phyloP scores from a whole-genome alignment of 768 basidiomycete species.

The Serendipita sp. region DNA sequence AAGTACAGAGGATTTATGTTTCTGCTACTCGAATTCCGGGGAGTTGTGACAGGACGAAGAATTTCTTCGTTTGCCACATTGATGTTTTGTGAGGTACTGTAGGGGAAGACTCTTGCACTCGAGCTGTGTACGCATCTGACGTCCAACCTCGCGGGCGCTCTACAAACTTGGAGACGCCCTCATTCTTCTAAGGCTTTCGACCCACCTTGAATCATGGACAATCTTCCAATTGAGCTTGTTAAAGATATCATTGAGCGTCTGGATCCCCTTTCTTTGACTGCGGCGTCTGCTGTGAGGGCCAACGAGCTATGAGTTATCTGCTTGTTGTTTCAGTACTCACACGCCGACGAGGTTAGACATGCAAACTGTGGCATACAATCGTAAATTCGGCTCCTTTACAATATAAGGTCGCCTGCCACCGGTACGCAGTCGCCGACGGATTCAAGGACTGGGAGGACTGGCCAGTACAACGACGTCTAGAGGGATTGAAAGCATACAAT shows the following conservation, averaged over 20 bases:
- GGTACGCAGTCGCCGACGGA: background rate
- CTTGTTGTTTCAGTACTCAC: background rate
- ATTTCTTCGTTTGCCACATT: no score
- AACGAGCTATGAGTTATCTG: background rate
- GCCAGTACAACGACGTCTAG: background rate
- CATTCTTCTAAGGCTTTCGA: background rate
- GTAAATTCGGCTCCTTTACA: background rate
- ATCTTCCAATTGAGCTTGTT: slow-evolving; percentile 2
- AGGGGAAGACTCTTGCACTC: no score
- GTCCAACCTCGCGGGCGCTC: no score
- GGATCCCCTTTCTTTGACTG: background rate
- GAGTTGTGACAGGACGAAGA: no score
- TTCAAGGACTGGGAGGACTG: background rate
- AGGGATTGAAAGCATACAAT: background rate
- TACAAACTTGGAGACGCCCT: background rate
- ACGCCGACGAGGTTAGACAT: background rate
- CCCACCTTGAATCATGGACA: no score
- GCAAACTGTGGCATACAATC: background rate
- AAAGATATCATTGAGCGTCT: background rate
- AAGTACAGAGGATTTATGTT: no score
- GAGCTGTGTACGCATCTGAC: no score
- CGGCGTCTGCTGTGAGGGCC: background rate
- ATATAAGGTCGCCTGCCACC: background rate
- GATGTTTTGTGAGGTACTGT: no score
- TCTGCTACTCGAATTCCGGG: no score